Base-by-base conservation (phyloP, 2,329 filamentous ascomycete species). In the Aspergillus chevalieri region DNA sequence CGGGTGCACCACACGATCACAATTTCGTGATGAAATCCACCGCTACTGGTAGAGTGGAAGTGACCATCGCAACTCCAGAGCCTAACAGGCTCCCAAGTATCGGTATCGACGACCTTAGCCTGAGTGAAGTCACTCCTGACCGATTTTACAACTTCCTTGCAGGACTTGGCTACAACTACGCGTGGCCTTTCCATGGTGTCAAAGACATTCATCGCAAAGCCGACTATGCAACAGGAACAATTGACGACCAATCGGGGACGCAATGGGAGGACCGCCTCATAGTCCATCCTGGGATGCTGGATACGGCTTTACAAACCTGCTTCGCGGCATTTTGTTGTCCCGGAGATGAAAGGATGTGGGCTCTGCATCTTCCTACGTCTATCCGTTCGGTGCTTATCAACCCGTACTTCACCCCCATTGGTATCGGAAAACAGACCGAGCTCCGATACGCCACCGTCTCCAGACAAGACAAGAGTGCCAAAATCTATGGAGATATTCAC, bases 101-200 rank as follows among this genome's bases (percentile, higher is more conserved):
- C 14, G 47, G 54, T 28, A 33, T 38, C 14, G 52, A 57, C 2
- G n/a, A 43, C 15, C 42, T 9, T 30, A 36, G 21, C 17, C 44
- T 44, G 47, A 39, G 21, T 2, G 53, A 52, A 2, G 36, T 62
- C 12, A 57, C 64, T 10, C 34, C 48, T 1, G 57, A 63, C 9
- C 41, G 51, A 5, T 65, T 65, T 44, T 66, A 67, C 45, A 51
- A 50, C n/a, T 52, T 52, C 4, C 49, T 65, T 2, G 43, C 46
- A 0, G 44, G 59, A 0, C 49, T 62, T 21, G 65, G 64, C 6
- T 64, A 62, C 34, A 55, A 55, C 5, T 67, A 65, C 30, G 55
- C 54, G 1, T 57, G 54, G 2, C 50, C 57, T 9, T 65, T 65
- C 52, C 48, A 49, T 10, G 48, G 53, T 4, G 48, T 64, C 12